Base-by-base conservation (phyloP, 2,329 filamentous ascomycete species). In the Beauveria asiatica region DNA sequence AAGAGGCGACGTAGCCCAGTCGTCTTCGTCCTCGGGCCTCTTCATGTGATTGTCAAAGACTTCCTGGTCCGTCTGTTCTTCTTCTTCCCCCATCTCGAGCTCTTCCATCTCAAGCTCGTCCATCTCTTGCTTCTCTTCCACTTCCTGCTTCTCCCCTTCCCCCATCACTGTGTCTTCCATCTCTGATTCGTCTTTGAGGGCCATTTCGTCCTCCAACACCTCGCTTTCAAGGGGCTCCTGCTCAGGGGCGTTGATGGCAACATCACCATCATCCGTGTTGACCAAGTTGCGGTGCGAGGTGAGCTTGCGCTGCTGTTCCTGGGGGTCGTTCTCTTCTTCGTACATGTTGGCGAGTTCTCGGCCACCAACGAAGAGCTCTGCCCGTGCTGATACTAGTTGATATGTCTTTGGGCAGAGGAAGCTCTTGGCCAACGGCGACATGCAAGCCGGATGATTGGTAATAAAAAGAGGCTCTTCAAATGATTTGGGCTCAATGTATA, bases 251-350 rank as follows among this genome's bases (percentile, higher is more conserved):
- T 61, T 50, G 16, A 74, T 71, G 45, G 66, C 72, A 25, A 73
- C 60, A 17, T 64, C 65, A 5, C 71, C 73, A 44, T 73, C 67
- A 1, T 68, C 65, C 55, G 65, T 70, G 65, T 74, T 75, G 48
- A 73, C 70, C 21, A 74, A 68, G 27, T 67, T 71, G 30, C 75
- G 72, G 65, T 85, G 81, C 10, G 74, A 80, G 51, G 85, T 74
- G 64, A 99, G 92, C 73, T 99, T 99, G 59, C 83, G 80, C 50
- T 89, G 82, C 75, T 99, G 94, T 67, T 88, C 89, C 58, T 88
- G 86, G 0, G 94, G 94, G 56, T 90, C 89, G 73, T 99, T 99
- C 72, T 99, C 94, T 74, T 99, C 94, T 72, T 99, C 94, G 73
- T 99, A 99, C 78, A 93, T 95, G 73, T 99, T 99, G 62, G 93